Evolutionary conservation across 1,284 basidiomycete species (phyloP).

Genomic region (Ganoderma boninense): DNA sequence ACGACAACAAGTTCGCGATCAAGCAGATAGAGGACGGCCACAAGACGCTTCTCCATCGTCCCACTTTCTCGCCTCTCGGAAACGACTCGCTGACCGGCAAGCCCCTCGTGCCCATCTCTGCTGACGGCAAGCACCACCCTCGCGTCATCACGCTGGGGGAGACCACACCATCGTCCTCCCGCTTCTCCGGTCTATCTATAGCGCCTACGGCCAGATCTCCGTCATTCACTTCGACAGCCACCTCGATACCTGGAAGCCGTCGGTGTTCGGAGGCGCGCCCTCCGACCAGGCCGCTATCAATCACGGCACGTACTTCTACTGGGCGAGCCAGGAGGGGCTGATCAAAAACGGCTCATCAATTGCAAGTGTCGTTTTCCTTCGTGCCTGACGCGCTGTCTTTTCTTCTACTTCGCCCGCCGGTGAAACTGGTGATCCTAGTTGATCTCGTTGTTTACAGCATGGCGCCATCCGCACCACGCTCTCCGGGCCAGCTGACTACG

Average conservation of each 20-base stretch:
- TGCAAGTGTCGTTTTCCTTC: slow-evolving; percentile 67
- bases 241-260: slow-evolving; percentile 76
- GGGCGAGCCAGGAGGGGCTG: slow-evolving; percentile 78
- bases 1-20: slow-evolving; percentile 75
- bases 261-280: slow-evolving; percentile 74
- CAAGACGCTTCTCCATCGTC: slow-evolving; percentile 66
- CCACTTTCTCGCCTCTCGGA: slow-evolving; percentile 65
- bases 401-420: slow-evolving; percentile 22
- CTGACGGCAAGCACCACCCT: slow-evolving; percentile 72
- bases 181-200: slow-evolving; percentile 70
- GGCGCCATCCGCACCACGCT: slow-evolving; percentile 82
- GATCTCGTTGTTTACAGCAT: slow-evolving; percentile 63
- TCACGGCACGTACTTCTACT: slow-evolving; percentile 83
- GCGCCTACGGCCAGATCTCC: slow-evolving; percentile 75
- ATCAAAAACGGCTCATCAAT: slow-evolving; percentile 82
- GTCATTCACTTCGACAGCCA: slow-evolving; percentile 87
- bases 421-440: slow-evolving; percentile 74
- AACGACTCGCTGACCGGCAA: slow-evolving; percentile 66
- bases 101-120: slow-evolving; percentile 59
- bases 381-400: slow-evolving; percentile 23
- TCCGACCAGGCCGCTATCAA: slow-evolving; percentile 74
- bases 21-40: slow-evolving; percentile 77
- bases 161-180: slow-evolving; percentile 81
- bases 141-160: slow-evolving; percentile 79
- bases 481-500: slow-evolving; percentile 75